These are phyloP conservation scores for Hypsizygus ulmarius DNA, from an alignment of 1,284 basidiomycete species.

Conservation along the genomic window DNA sequence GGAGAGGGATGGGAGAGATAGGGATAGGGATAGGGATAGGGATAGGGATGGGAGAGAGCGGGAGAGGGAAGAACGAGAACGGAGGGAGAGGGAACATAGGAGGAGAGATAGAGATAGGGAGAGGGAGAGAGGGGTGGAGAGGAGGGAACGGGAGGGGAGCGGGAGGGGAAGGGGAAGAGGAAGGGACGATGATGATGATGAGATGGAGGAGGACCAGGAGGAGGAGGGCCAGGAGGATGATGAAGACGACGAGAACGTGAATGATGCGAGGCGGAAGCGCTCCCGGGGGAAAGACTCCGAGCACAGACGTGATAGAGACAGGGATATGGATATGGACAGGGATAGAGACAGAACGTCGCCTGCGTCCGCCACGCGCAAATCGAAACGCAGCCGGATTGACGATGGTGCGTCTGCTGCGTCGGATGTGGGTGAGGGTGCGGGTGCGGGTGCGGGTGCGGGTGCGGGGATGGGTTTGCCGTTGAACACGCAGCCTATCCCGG, in stretches of 20 bases:
- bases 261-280: too few species aligned
- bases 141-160: slow-evolving; percentile 1
- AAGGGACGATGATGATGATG: neutral
- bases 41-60: slow-evolving; percentile 6
- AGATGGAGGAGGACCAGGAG: too few species aligned
- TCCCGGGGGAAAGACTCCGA: too few species aligned
- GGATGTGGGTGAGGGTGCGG: slow-evolving; percentile 11
- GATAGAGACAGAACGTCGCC: neutral
- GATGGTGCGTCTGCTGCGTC: slow-evolving; percentile 1
- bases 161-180: neutral
- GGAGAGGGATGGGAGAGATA: slow-evolving; percentile 8
- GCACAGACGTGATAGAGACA: slow-evolving; percentile 9
- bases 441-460: neutral
- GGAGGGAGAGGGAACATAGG: slow-evolving; percentile 6
- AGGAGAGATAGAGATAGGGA: slow-evolving; percentile 10
- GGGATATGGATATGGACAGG: slow-evolving; percentile 20
- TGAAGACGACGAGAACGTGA: too few species aligned
- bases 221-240: too few species aligned
- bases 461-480: slow-evolving; percentile 18
- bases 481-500: slow-evolving; percentile 17
- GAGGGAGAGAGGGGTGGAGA: slow-evolving; percentile 4
- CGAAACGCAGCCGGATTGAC: slow-evolving; percentile 5
- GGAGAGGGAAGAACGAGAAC: slow-evolving; percentile 6
- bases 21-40: slow-evolving; percentile 9
- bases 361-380: neutral